Evolutionary conservation across 441 rosid species (phyloP).

Genomic region (Hura crepitans): DNA sequence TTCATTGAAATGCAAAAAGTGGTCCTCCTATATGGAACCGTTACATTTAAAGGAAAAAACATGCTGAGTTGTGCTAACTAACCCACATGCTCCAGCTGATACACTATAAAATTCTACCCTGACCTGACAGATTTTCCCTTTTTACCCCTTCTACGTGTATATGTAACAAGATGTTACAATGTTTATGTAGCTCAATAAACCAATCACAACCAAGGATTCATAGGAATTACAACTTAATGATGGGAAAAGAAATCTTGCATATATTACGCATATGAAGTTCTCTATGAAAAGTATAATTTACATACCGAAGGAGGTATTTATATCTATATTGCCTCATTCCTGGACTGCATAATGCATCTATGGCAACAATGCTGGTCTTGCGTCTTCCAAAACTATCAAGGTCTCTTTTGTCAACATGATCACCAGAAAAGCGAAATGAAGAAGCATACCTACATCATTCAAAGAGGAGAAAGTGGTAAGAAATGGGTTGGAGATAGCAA

Average conservation of each 20-base stretch:
- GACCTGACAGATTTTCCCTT: too few relatives aligned
- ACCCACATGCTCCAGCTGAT: too few relatives aligned
- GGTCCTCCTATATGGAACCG: too few relatives aligned
- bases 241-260: not conserved
- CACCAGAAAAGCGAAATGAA: conserved; percentile 80
- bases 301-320: conserved; percentile 63
- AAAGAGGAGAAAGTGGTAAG: conserved; percentile 21
- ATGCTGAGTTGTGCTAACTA: too few relatives aligned
- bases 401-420: conserved; percentile 54
- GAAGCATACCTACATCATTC: conserved; percentile 70
- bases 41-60: too few relatives aligned
- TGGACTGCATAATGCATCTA: conserved; percentile 74
- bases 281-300: not conserved
- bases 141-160: too few relatives aligned
- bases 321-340: conserved; percentile 54
- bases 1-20: too few relatives aligned
- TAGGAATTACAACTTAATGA: not conserved
- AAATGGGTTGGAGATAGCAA: conserved; percentile 17
- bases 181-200: not conserved
- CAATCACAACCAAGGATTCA: not conserved
- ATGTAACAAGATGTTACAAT: too few relatives aligned
- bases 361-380: conserved; percentile 64
- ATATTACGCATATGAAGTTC: too few relatives aligned
- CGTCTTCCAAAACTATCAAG: conserved; percentile 58
- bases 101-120: too few relatives aligned